Evolutionary conservation across 1,284 basidiomycete genomes (phyloP).

Genomic region (Leccinum laetum): DNA sequence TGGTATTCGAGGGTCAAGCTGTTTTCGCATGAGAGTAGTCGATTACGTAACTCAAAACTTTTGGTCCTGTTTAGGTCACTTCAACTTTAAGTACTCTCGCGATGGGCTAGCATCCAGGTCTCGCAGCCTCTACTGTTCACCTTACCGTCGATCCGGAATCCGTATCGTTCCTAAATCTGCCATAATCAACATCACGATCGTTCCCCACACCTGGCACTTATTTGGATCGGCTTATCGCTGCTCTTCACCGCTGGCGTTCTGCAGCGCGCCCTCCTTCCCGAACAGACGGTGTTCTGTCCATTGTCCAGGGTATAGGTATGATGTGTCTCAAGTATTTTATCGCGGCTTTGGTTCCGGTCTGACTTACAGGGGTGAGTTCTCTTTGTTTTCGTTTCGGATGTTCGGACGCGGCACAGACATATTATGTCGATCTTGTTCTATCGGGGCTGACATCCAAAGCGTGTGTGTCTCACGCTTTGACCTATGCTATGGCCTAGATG

Average conservation of each 20-base stretch:
- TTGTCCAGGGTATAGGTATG: conserved; percentile 70
- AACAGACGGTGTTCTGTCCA: too few species aligned
- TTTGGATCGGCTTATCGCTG: too few species aligned
- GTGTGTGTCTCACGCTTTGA: conserved; percentile 1
- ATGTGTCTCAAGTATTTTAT: conserved; percentile 51
- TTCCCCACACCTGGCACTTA: too few species aligned
- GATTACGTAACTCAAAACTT: neutral
- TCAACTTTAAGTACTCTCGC: neutral
- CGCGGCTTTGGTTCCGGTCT: neutral
- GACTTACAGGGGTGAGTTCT: neutral
- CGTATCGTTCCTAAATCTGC: too few species aligned
- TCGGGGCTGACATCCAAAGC: neutral
- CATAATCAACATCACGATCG: too few species aligned
- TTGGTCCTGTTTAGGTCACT: neutral
- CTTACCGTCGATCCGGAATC: too few species aligned
- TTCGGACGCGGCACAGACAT: neutral
- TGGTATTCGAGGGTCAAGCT: conserved; percentile 91
- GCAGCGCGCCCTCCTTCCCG: too few species aligned
- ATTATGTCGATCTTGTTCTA: neutral
- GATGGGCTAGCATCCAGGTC: too few species aligned
- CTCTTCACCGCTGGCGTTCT: too few species aligned
- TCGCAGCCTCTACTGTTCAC: too few species aligned
- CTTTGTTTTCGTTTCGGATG: neutral
- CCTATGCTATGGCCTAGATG: neutral
- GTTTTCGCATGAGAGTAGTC: conserved; percentile 23